Percentiles rank a stretch among this genome's conserved stretches.
These are phyloP conservation scores for Microbotryum violaceum DNA, from an alignment of 1,284 basidiomycete genomes.

Conservation along the genomic window DNA sequence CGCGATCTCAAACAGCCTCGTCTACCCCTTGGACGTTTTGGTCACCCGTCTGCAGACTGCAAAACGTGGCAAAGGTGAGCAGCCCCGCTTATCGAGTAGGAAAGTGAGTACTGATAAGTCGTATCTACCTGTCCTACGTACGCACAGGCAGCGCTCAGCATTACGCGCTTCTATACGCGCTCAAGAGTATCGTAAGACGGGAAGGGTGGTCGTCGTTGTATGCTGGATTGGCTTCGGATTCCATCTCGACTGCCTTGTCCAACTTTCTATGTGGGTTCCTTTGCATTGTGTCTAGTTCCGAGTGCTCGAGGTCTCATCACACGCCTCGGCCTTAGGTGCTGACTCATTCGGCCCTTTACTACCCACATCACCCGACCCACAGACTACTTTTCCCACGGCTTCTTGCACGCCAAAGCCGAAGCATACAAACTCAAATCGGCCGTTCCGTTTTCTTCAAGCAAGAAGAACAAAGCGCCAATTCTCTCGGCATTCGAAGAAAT, in stretches of 20 bases:
- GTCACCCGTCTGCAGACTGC: constrained; percentile 42
- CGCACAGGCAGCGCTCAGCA: constrained; percentile 6
- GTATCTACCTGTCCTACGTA: too few relatives aligned
- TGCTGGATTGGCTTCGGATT: constrained; percentile 42
- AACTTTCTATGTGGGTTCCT: constrained; percentile 38
- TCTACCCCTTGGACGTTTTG: constrained; percentile 47
- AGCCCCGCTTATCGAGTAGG: not conserved
- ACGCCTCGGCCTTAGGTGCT: too few relatives aligned
- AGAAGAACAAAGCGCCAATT: constrained; percentile 16
- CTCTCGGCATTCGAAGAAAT: constrained; percentile 43
- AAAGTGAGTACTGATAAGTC: too few relatives aligned
- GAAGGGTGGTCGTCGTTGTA: constrained; percentile 37
- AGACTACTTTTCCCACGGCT: not conserved
- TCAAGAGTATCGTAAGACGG: constrained; percentile 30
- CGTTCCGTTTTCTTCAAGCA: not conserved
- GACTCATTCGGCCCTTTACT: too few relatives aligned
- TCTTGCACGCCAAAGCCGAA: not conserved
- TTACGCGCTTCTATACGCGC: constrained; percentile 16
- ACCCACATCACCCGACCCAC: too few relatives aligned
- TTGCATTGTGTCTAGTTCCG: too few relatives aligned
- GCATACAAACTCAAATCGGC: constrained; percentile 4
- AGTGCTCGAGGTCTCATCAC: too few relatives aligned
- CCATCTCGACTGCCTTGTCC: constrained; percentile 43
- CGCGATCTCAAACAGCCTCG: constrained; percentile 44
- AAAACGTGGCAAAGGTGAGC: not conserved